Evolutionary conservation across 2,329 filamentous ascomycete species (phyloP).

Genomic region (Annulohypoxylon truncatum): DNA sequence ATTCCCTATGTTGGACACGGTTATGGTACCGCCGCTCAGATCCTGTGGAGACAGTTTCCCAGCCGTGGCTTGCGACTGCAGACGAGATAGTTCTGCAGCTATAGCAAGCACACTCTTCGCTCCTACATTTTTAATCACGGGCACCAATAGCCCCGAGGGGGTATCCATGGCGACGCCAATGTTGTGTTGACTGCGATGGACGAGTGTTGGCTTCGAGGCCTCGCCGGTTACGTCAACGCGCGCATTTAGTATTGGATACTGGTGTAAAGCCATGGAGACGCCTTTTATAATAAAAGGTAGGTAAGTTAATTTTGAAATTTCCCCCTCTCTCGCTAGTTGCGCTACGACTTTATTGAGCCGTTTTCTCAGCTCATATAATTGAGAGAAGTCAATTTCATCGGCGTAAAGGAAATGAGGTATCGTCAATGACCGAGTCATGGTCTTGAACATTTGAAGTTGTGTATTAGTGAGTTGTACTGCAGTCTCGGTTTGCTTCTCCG

Average conservation of each 20-base stretch:
- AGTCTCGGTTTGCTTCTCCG: constrained; percentile 73
- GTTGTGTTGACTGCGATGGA: constrained; percentile 88
- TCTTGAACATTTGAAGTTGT: constrained; percentile 95
- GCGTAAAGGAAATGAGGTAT: constrained; percentile 98
- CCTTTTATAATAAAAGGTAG: constrained; percentile 97
- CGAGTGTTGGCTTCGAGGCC: constrained; percentile 75
- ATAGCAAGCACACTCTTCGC: constrained; percentile 81
- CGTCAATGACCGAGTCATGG: constrained; percentile 89
- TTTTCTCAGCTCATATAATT: constrained; percentile 76
- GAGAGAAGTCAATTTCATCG: constrained; percentile 86
- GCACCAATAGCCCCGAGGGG: constrained; percentile 86
- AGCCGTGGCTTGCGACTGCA: constrained; percentile 77
- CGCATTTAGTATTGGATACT: constrained; percentile 89
- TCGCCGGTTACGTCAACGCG: constrained; percentile 73
- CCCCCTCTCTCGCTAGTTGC: constrained; percentile 54
- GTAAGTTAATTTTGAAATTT: constrained; percentile 79
- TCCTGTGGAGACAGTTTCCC: constrained; percentile 81
- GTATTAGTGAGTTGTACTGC: constrained; percentile 77
- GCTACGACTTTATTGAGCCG: constrained; percentile 76
- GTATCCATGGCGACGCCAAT: constrained; percentile 97
- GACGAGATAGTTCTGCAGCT: constrained; percentile 77
- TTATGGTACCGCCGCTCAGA: constrained; percentile 88
- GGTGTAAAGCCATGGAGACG: constrained; percentile 83
- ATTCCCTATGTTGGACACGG: constrained; percentile 95
- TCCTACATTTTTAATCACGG: constrained; percentile 88